These are phyloP conservation scores for Graphium sp. DNA, from an alignment of 2,329 filamentous ascomycete species.

Conservation along the genomic window DNA sequence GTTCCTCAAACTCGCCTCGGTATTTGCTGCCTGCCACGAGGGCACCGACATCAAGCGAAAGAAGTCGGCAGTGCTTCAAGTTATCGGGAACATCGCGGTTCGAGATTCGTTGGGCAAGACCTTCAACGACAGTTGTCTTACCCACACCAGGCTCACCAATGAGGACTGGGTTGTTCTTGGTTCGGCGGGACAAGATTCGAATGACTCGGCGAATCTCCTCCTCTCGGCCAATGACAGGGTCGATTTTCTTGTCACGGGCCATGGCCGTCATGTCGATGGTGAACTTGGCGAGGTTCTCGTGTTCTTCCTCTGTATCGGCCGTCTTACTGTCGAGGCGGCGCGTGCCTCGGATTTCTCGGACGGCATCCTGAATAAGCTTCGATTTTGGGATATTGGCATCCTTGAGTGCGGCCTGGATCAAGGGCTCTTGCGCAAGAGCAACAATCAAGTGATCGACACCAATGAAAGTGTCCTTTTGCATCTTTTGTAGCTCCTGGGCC, in stretches of 20 bases:
- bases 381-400: conserved; percentile 85
- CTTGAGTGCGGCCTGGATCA: conserved; percentile 56
- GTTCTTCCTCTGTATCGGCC: conserved; percentile 80
- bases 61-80: conserved; percentile 78
- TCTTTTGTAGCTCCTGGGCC: conserved; percentile 80
- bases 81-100: conserved; percentile 95
- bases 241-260: conserved; percentile 93
- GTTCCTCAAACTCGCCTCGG: conserved; percentile 94
- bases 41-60: conserved; percentile 89
- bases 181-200: conserved; percentile 78
- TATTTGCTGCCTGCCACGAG: conserved; percentile 97
- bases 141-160: conserved; percentile 97
- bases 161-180: conserved; percentile 96
- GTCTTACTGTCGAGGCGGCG: conserved; percentile 91
- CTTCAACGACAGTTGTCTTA: conserved; percentile 96
- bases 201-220: conserved; percentile 89
- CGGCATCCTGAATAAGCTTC: conserved; percentile 80
- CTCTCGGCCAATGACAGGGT: conserved; percentile 91
- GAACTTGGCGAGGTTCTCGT: conserved; percentile 94
- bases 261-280: conserved; percentile 97
- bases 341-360: conserved; percentile 81
- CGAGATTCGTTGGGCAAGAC: conserved; percentile 86
- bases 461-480: conserved; percentile 92
- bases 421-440: conserved; percentile 61
- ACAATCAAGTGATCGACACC: conserved; percentile 90